These are phyloP conservation scores for Trichothecium sympodiale DNA, from an alignment of 2,329 filamentous ascomycete genomes.

Conservation along the genomic window DNA sequence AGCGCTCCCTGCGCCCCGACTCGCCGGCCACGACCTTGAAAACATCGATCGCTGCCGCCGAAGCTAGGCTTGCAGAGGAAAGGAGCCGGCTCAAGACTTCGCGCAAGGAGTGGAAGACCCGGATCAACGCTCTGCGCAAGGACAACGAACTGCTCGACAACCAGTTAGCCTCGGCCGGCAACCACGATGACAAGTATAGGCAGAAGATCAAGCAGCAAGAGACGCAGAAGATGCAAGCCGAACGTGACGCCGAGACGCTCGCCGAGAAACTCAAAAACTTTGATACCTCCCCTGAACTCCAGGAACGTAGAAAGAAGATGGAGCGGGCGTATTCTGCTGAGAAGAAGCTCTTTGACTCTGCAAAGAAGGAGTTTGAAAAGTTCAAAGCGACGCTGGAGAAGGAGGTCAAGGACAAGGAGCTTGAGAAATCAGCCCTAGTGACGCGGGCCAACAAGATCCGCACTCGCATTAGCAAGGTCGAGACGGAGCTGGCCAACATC, in stretches of 20 bases:
- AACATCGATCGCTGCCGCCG: constrained; percentile 63
- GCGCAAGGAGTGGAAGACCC: constrained; percentile 65
- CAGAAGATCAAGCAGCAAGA: constrained; percentile 67
- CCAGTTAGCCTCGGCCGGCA: constrained; percentile 57
- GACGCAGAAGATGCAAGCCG: constrained; percentile 58
- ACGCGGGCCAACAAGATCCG: constrained; percentile 64
- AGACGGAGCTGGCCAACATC: constrained; percentile 61
- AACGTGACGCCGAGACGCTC: constrained; percentile 43
- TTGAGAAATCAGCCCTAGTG: constrained; percentile 51
- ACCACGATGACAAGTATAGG: constrained; percentile 64
- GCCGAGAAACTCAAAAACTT: constrained; percentile 50
- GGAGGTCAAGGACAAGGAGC: constrained; percentile 50
- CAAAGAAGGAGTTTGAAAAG: constrained; percentile 40
- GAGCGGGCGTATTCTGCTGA: constrained; percentile 43
- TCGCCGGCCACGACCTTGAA: constrained; percentile 68
- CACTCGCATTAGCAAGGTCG: constrained; percentile 59
- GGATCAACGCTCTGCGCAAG: constrained; percentile 55
- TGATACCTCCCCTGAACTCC: constrained; percentile 52
- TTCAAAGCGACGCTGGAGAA: constrained; percentile 52
- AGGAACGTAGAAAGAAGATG: constrained; percentile 42
- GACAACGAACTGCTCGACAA: constrained; percentile 61
- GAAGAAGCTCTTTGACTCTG: constrained; percentile 49
- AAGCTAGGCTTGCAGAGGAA: constrained; percentile 59
- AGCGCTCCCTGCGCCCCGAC: constrained; percentile 57
- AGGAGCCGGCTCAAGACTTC: constrained; percentile 57